Percentiles rank a stretch among this genome's conserved stretches.
phyloP scores from a whole-genome alignment of 2,329 filamentous ascomycete species.

The Penicillium sp. region DNA sequence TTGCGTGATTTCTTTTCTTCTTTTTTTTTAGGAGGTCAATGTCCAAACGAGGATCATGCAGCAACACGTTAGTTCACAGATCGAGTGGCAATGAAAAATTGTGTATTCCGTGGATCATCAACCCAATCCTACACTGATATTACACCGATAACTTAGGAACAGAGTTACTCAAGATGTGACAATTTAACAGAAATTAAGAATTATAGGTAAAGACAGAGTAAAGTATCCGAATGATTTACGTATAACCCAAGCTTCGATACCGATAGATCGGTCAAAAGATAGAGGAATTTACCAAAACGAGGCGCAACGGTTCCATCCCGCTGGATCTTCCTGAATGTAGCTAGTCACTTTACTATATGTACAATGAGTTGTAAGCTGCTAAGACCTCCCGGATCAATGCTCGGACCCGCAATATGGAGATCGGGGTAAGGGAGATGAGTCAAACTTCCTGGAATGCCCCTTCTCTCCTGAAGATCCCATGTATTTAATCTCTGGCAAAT shows the following conservation, averaged over 20 bases:
- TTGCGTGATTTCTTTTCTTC: neutral
- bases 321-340: conserved; percentile 10
- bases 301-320: conserved; percentile 24
- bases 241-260: neutral
- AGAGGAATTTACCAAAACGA: conserved; percentile 2
- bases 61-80: neutral
- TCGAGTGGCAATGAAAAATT: neutral
- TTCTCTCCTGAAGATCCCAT: conserved; percentile 31
- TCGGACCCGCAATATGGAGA: neutral
- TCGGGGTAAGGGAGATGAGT: neutral
- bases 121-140: neutral
- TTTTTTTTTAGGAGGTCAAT: neutral
- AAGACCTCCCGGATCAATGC: neutral
- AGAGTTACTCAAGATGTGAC: neutral
- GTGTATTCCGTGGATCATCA: neutral
- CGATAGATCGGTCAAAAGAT: neutral
- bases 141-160: neutral
- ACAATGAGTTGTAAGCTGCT: neutral
- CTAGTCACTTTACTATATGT: neutral
- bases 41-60: neutral
- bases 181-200: neutral
- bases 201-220: neutral
- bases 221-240: neutral
- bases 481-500: neutral
- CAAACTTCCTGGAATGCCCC: conserved; percentile 16